These are phyloP conservation scores for Hypomyces rosellus DNA, from an alignment of 2,329 filamentous ascomycete species.

Conservation along the genomic window DNA sequence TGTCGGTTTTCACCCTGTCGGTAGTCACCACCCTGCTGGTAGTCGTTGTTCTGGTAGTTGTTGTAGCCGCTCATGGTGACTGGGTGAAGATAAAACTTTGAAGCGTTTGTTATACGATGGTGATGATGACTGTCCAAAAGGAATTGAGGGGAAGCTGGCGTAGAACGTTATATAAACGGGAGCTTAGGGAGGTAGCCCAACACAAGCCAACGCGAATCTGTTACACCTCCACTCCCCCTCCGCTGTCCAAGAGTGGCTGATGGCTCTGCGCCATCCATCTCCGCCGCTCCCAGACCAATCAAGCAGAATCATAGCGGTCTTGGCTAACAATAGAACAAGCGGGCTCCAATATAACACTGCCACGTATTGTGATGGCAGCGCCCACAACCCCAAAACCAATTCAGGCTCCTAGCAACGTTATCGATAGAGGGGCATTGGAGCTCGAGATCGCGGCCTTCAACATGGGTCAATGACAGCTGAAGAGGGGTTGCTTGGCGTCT, in stretches of 20 bases:
- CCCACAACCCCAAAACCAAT: too few relatives aligned
- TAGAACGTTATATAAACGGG: not conserved
- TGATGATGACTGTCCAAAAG: not conserved
- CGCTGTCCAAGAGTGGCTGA: constrained; percentile 8
- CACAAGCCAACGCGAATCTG: not conserved
- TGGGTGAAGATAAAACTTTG: not conserved
- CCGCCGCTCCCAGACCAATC: not conserved
- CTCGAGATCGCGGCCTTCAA: too few relatives aligned
- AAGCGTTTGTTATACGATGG: not conserved
- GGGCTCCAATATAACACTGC: constrained; percentile 11
- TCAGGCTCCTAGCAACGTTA: too few relatives aligned
- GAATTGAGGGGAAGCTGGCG: not conserved
- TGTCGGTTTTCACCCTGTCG: too few relatives aligned
- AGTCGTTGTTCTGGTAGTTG: constrained; percentile 2
- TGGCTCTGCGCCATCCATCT: constrained; percentile 1
- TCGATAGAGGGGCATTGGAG: too few relatives aligned
- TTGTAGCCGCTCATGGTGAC: constrained; percentile 10
- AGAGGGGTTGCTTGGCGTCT: too few relatives aligned
- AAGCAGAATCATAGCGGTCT: not conserved
- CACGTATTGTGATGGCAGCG: constrained; percentile 4
- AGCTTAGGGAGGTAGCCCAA: not conserved
- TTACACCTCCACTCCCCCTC: constrained; percentile 5
- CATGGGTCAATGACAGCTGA: too few relatives aligned
- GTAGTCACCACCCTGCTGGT: too few relatives aligned
- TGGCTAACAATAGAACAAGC: not conserved